Base-by-base conservation (phyloP, 2,329 filamentous ascomycete genomes). In the Trichoderma afroharzianum region DNA sequence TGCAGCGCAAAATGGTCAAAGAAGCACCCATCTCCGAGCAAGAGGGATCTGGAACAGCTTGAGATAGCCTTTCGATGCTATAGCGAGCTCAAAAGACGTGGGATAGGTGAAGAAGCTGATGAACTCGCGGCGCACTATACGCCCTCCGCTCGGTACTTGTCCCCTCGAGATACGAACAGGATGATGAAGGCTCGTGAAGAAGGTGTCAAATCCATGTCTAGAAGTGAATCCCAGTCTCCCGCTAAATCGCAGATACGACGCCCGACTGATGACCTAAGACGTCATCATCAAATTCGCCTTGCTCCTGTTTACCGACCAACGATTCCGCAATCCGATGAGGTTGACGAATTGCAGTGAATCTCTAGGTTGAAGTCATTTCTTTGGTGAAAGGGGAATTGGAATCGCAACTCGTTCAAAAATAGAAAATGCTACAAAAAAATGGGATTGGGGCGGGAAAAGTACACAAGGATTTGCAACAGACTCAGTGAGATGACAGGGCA, bases 1-100 rank as follows among this genome's bases (percentile, higher is more conserved):
- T n/a, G 55, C 21, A 24, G 63, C 5, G 6, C 32, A 18, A 58
- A 55, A 15, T 53, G 71, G 59, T 62, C 58, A 26, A 85, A 85
- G 77, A 85, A 85, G 70, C 83, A 85, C 50, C 83, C 83, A 6
- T 85, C 83, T 3, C 83, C 83, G 3, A 83, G 80, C 76, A 84
- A 84, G 71, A 76, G 78, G 33, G 80, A 79, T 11, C 75, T 85
- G 26, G 79, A 83, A 63, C 75, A 80, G n/a, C 75, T 84, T 28
- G 80, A 81, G 63, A 71, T 73, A 36, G 80, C 79, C 2, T 79
- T 84, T 21, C 78, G 77, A 67, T 75, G 77, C 24, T 82, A 82
- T 63, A 74, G 75, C 11, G 72, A 73, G 28, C 70, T 78, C 5
- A 75, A 75, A 33, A 71, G 73, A 15, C 53, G 72, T 28, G 74